phyloP scores from a whole-genome alignment of 306 rosid genomes.

The Vicia faba region DNA sequence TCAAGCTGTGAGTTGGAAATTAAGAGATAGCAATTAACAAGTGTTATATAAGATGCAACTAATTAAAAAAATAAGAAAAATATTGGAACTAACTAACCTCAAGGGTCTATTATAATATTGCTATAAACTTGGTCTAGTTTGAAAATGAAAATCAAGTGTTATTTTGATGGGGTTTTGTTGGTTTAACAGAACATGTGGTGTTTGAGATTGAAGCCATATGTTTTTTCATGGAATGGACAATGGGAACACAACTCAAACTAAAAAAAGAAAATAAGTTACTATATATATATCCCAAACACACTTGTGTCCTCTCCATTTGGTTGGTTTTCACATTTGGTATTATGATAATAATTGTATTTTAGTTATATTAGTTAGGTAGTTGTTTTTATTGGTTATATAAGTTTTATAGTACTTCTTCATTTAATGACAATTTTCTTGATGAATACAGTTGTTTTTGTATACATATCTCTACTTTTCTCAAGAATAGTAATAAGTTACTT shows the following conservation, averaged over 20 bases:
- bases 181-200: not conserved
- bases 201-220: slow-evolving; percentile 3
- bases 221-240: not conserved
- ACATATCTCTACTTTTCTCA: too few species aligned
- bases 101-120: not conserved
- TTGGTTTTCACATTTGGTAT: not conserved
- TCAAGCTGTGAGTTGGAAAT: slow-evolving; percentile 6
- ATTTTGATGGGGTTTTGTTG: not conserved
- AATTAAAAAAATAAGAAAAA: not conserved
- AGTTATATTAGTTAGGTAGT: too few species aligned
- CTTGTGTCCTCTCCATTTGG: not conserved
- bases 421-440: too few species aligned
- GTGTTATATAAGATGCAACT: not conserved
- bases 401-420: too few species aligned
- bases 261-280: not conserved
- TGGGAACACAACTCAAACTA: not conserved
- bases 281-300: not conserved
- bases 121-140: not conserved
- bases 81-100: slow-evolving; percentile 13
- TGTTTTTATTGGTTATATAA: too few species aligned
- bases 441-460: too few species aligned
- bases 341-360: too few species aligned
- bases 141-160: not conserved
- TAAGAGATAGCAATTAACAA: not conserved
- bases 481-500: too few species aligned